Evolutionary conservation across 495 filamentous ascomycete species (phyloP).

Genomic region (Bacidia gigantensis): DNA sequence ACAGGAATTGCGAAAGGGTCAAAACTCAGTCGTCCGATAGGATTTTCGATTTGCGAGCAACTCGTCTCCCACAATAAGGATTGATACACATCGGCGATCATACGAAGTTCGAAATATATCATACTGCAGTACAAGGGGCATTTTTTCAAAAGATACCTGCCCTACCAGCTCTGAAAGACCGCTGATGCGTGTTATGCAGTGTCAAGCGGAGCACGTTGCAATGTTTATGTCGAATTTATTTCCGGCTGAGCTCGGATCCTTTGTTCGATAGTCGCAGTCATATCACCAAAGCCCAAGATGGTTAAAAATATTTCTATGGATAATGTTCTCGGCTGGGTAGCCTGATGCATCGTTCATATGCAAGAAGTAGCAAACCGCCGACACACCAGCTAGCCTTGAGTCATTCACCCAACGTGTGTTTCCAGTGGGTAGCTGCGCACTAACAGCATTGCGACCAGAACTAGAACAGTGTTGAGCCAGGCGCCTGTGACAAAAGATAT

Average conservation of each 20-base stretch:
- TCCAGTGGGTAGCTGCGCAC: not conserved
- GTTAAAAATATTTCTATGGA: not conserved
- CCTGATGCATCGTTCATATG: not conserved
- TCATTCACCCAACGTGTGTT: not conserved
- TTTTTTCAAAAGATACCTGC: not conserved
- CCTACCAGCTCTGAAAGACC: not conserved
- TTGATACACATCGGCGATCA: not conserved
- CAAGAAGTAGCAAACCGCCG: not conserved
- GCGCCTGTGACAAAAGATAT: not conserved
- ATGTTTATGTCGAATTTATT: not conserved
- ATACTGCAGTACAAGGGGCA: not conserved
- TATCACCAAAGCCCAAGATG: not conserved
- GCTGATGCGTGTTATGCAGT: not conserved
- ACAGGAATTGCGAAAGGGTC: not conserved
- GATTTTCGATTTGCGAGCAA: not conserved
- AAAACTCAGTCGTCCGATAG: not conserved
- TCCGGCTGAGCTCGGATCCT: not conserved
- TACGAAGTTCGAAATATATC: not conserved
- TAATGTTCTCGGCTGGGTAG: not conserved
- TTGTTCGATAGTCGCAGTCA: not conserved
- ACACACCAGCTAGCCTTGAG: not conserved
- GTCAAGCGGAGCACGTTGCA: not conserved
- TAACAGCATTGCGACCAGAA: slow-evolving; percentile 1
- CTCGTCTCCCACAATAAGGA: not conserved
- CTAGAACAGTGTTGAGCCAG: not conserved